A percentile compares a stretch with the other conserved stretches of the same genome.
These are phyloP conservation scores for Hanseniaspora uvarum DNA, from an alignment of 1,139 yeast genomes.

Conservation along the genomic window DNA sequence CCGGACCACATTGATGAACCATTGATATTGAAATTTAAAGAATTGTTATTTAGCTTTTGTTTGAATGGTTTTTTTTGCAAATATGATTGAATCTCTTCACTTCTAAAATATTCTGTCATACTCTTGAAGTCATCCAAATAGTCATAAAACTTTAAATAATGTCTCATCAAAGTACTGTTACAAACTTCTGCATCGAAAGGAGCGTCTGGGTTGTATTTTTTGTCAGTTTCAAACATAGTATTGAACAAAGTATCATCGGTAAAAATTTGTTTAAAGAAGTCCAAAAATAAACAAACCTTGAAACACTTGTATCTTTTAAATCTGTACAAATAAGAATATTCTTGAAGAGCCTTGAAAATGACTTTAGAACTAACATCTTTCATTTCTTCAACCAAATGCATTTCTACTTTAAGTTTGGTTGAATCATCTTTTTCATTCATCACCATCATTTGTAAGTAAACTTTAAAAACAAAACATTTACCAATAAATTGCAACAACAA, in stretches of 20 bases:
- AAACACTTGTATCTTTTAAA: conserved; percentile 29
- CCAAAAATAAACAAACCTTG: conserved; percentile 28
- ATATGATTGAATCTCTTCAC: background rate
- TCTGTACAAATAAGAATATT: conserved; percentile 25
- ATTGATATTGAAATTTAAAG: background rate
- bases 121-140: conserved; percentile 5
- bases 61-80: background rate
- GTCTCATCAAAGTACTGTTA: background rate
- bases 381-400: conserved; percentile 22
- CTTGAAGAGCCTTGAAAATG: conserved; percentile 23
- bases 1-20: too few relatives aligned
- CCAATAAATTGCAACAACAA: conserved; percentile 19
- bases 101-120: background rate
- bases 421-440: conserved; percentile 3
- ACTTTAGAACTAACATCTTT: conserved; percentile 23
- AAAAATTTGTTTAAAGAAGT: conserved; percentile 25
- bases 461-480: conserved; percentile 25
- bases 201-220: conserved; percentile 2
- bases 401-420: conserved; percentile 20
- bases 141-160: conserved; percentile 5
- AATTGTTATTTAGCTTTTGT: background rate
- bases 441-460: conserved; percentile 18
- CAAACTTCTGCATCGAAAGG: conserved; percentile 5
- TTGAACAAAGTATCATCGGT: conserved; percentile 26
- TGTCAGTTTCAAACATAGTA: conserved; percentile 21